A percentile compares a stretch with the other conserved stretches of the same genome.
phyloP scores from a whole-genome alignment of 257 asterid genomes.

The Jacaranda mimosifolia region DNA sequence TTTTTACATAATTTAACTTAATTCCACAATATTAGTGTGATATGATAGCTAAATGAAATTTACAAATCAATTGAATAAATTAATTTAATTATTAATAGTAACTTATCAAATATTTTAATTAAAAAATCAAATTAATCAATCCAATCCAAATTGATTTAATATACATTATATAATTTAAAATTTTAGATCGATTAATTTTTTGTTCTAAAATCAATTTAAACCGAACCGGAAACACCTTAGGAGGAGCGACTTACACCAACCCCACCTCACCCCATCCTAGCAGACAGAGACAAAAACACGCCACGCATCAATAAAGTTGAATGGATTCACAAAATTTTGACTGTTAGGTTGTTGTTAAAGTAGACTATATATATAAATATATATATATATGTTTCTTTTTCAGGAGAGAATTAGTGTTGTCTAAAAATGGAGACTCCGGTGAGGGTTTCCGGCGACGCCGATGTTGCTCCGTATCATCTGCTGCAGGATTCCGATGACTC shows the following conservation, averaged over 20 bases:
- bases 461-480: conserved; percentile 38
- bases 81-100: too few species aligned
- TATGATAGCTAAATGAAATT: too few species aligned
- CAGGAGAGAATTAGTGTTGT: not conserved
- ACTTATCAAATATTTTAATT: too few species aligned
- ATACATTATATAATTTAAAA: too few species aligned
- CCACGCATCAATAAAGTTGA: not conserved
- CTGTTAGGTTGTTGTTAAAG: not conserved
- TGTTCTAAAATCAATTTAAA: too few species aligned
- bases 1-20: too few species aligned
- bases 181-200: too few species aligned
- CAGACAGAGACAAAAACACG: not conserved
- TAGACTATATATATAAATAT: not conserved
- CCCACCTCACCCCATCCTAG: not conserved
- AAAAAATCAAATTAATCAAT: too few species aligned
- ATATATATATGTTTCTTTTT: not conserved
- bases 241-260: not conserved
- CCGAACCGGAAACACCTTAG: too few species aligned
- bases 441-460: not conserved
- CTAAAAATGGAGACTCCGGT: conserved; percentile 36
- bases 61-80: too few species aligned
- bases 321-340: not conserved
- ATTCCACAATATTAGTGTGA: too few species aligned
- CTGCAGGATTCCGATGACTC: conserved; percentile 45
- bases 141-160: too few species aligned